Evolutionary conservation across 1,284 basidiomycete species (phyloP), one percentile per base, ranked within the genome.

Genomic region (Cryptococcus sp.): DNA sequence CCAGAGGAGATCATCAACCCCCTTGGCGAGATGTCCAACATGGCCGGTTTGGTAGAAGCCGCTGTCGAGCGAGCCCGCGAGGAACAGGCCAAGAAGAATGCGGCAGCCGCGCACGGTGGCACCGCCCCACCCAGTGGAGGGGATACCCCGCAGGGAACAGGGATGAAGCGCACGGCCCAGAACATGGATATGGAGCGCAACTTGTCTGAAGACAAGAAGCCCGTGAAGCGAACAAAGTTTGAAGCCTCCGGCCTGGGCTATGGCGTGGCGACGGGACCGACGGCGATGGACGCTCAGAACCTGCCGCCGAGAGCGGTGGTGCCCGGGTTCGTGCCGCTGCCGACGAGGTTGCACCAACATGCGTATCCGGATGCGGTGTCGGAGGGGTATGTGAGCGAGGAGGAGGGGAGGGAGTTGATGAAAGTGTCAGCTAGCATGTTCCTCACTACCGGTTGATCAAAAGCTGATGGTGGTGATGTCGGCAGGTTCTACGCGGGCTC

Each of bases 381-480:
- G 15, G 68, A 73, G 76, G 85, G 85, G 39, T 81, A 89, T 57
- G 84, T 93, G 35, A 77, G 84, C 6, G 90, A 93, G 72, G 79
- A 80, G 33, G 90, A 94, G 68, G 91, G 88, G 1, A 84, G 85
- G 52, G 87, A 91, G 58, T 77, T 94, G 46, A 91, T 93, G 77
- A 81, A 83, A 69, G 87, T 91, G 89, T 91, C 62, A 58, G 83
- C 79, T 40, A 16, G 28, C 28, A 49, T 21, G 28, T 38, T 38
- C 4, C 4, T 9, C 5, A 5, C 33, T 28, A 4, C 9, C 9
- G 16, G 2, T 46, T 8, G 16, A 21, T 42, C n/a, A n/a, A n/a
- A 18, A 20, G 16, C 13, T 23, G 18, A 44, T 44, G n/a, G 18
- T 18, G 42, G 20, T 44, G 42, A 38, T 4, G 7, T 57, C 40